phyloP scores from a whole-genome alignment of 768 basidiomycete genomes.

The Cystobasidiopsis lactophilus region DNA sequence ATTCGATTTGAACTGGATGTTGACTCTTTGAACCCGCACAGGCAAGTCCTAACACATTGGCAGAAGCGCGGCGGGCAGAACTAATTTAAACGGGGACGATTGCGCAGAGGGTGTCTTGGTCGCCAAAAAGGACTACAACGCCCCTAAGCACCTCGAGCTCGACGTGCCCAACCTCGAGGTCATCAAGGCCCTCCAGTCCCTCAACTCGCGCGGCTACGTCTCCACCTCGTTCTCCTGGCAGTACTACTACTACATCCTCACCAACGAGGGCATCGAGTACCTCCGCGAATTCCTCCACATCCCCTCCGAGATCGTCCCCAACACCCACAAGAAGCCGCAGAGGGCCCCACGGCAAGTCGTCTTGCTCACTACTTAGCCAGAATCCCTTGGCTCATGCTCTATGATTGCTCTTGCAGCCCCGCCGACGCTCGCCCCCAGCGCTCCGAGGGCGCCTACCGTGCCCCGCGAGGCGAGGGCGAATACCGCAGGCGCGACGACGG shows the following conservation, averaged over 20 bases:
- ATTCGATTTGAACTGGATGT: background rate
- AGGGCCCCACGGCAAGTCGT: constrained; percentile 71
- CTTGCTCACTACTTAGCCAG: too few species aligned
- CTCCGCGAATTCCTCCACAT: constrained; percentile 42
- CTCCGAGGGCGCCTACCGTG: constrained; percentile 53
- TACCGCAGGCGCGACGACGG: constrained; percentile 42
- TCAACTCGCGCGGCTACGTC: constrained; percentile 58
- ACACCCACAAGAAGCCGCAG: constrained; percentile 89
- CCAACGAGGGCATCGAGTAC: constrained; percentile 89
- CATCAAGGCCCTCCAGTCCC: constrained; percentile 47
- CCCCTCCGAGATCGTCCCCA: constrained; percentile 62
- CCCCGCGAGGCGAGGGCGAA: constrained; percentile 50
- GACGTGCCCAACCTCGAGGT: constrained; percentile 45
- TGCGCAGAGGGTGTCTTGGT: constrained; percentile 81
- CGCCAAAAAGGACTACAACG: constrained; percentile 98
- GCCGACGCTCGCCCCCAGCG: constrained; percentile 51
- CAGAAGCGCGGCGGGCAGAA: background rate
- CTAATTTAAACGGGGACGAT: background rate
- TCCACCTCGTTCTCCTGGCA: constrained; percentile 99
- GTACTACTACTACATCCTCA: constrained; percentile 94
- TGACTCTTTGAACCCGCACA: background rate
- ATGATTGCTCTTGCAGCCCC: too few species aligned
- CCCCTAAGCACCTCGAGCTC: constrained; percentile 74
- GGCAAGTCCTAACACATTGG: background rate
- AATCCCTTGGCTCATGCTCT: too few species aligned